phyloP scores from a whole-genome alignment of 805 yeast genomes.

The Peterozyma toletana region DNA sequence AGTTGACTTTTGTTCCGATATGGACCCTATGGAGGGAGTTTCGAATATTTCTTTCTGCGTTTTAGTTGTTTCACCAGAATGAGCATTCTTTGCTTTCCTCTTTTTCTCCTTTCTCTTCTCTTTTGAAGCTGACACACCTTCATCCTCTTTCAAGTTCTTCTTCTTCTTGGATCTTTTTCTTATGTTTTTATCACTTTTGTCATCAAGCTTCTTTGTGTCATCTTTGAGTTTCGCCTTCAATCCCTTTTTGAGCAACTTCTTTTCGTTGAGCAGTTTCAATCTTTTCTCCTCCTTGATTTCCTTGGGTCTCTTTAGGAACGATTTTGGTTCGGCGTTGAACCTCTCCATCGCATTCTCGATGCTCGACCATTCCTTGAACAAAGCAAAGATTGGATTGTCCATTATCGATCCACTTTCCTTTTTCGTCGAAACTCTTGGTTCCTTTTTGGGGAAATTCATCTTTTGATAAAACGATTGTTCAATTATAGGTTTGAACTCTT shows the following conservation, averaged over 20 bases:
- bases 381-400: slow-evolving; percentile 12
- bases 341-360: slow-evolving; percentile 11
- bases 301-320: not conserved
- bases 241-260: not conserved
- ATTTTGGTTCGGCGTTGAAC: not conserved
- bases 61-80: no score
- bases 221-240: not conserved
- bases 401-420: slow-evolving; percentile 8
- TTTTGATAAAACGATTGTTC: slow-evolving; percentile 24
- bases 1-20: no score
- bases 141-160: no score
- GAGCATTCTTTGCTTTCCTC: no score
- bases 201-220: slow-evolving; percentile 8
- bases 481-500: slow-evolving; percentile 25
- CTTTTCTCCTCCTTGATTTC: slow-evolving; percentile 5
- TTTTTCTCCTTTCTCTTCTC: no score
- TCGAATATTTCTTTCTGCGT: no score
- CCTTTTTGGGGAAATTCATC: slow-evolving; percentile 16
- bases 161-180: not conserved
- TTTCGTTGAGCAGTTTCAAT: not conserved
- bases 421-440: not conserved
- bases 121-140: no score
- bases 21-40: no score
- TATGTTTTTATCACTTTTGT: not conserved
- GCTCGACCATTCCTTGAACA: slow-evolving; percentile 13